phyloP scores from a whole-genome alignment of 495 filamentous ascomycete genomes.

The Lasiosphaeria hispida region DNA sequence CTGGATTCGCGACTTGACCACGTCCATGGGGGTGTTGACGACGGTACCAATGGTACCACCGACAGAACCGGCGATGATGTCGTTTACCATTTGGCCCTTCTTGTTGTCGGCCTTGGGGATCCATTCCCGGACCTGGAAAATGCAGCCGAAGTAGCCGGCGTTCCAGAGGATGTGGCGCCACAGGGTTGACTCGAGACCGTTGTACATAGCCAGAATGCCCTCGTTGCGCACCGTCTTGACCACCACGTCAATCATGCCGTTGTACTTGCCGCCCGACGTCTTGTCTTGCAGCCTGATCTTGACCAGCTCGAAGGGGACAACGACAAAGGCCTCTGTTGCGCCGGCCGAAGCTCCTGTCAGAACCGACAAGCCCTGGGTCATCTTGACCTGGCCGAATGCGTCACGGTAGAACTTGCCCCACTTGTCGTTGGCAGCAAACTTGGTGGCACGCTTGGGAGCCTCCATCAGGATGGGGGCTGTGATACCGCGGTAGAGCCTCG shows the following conservation, averaged over 20 bases:
- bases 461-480: slow-evolving; percentile 97
- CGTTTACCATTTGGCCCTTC: slow-evolving; percentile 74
- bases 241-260: slow-evolving; percentile 87
- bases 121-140: slow-evolving; percentile 87
- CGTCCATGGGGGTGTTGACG: slow-evolving; percentile 95
- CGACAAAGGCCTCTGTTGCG: slow-evolving; percentile 90
- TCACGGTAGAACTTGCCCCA: slow-evolving; percentile 92
- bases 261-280: slow-evolving; percentile 91
- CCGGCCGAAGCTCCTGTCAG: slow-evolving; percentile 93
- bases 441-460: slow-evolving; percentile 95
- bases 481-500: slow-evolving; percentile 92
- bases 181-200: slow-evolving; percentile 90
- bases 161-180: slow-evolving; percentile 99
- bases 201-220: slow-evolving; percentile 87
- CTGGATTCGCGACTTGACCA: slow-evolving; percentile 96
- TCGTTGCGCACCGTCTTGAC: slow-evolving; percentile 76
- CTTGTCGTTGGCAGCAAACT: slow-evolving; percentile 97
- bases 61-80: slow-evolving; percentile 78
- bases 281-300: slow-evolving; percentile 97
- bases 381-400: slow-evolving; percentile 75
- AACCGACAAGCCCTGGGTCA: slow-evolving; percentile 84
- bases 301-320: slow-evolving; percentile 87
- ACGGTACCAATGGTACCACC: slow-evolving; percentile 93
- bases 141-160: slow-evolving; percentile 95
- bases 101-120: slow-evolving; percentile 79